These are phyloP conservation scores for Quercus cerris DNA, from an alignment of 306 rosid species.

Conservation along the genomic window DNA sequence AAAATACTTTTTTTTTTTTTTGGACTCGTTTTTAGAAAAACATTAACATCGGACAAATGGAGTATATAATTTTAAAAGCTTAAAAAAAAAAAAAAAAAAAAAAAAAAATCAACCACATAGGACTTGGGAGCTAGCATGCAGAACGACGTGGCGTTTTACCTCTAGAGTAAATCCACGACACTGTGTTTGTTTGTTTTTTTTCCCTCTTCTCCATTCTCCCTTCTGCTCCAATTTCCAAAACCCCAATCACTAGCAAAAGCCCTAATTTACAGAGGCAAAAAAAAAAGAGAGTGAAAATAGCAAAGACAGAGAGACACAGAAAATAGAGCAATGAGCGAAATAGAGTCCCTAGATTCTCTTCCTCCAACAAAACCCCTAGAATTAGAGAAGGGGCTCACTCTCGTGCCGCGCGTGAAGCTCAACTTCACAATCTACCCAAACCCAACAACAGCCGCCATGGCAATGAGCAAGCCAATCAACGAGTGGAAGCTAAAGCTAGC, in stretches of 20 bases:
- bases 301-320: neutral
- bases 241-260: neutral
- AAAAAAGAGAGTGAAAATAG: neutral
- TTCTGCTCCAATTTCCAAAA: neutral
- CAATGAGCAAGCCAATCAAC: conserved; percentile 49
- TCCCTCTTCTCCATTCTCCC: neutral
- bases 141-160: neutral
- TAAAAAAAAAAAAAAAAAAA: too few relatives aligned
- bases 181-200: neutral
- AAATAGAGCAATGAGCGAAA: conserved; percentile 26
- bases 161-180: neutral
- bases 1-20: too few relatives aligned
- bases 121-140: neutral
- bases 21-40: too few relatives aligned
- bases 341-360: conserved; percentile 17
- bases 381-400: conserved; percentile 60
- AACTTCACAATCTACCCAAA: conserved; percentile 60
- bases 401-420: conserved; percentile 75
- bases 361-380: conserved; percentile 45
- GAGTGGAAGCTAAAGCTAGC: conserved; percentile 86
- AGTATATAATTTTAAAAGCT: too few relatives aligned
- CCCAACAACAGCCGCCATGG: conserved; percentile 38
- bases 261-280: conserved; percentile 10
- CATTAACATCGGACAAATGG: too few relatives aligned
- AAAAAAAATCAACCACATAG: too few relatives aligned